Evolutionary conservation across 306 rosid species (phyloP).

Genomic region (Medicago arabica): DNA sequence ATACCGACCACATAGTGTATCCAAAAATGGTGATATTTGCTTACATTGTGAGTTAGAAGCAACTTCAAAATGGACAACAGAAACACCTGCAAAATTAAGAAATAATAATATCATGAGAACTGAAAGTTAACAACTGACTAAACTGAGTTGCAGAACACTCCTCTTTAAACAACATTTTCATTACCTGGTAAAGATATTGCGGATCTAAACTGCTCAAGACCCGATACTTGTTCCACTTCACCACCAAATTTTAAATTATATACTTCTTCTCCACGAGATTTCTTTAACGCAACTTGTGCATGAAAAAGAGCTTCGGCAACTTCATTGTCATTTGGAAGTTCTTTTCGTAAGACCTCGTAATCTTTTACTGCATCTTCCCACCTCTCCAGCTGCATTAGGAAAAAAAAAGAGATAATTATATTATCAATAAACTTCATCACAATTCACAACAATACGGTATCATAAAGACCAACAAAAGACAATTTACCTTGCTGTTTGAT

Average conservation of each 20-base stretch:
- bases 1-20: conserved; percentile 75
- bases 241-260: conserved; percentile 83
- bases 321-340: conserved; percentile 79
- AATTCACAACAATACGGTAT: neutral
- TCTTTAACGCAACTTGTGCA: conserved; percentile 85
- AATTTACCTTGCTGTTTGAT: conserved; percentile 77
- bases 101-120: conserved; percentile 1
- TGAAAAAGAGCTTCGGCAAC: conserved; percentile 92
- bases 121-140: neutral
- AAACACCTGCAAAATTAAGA: conserved; percentile 61
- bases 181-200: conserved; percentile 79
- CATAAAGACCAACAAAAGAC: neutral
- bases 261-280: conserved; percentile 91
- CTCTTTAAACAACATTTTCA: neutral
- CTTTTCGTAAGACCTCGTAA: conserved; percentile 73
- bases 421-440: conserved; percentile 8
- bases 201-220: conserved; percentile 82
- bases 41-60: conserved; percentile 71
- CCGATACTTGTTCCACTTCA: conserved; percentile 83
- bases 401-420: conserved; percentile 22
- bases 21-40: conserved; percentile 79
- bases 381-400: conserved; percentile 75
- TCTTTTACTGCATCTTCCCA: conserved; percentile 90
- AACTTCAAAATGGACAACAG: conserved; percentile 83
- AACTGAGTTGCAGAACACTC: conserved; percentile 9